These are phyloP conservation scores for Aspergillus neoniger DNA, from an alignment of 2,329 filamentous ascomycete species.

Conservation along the genomic window DNA sequence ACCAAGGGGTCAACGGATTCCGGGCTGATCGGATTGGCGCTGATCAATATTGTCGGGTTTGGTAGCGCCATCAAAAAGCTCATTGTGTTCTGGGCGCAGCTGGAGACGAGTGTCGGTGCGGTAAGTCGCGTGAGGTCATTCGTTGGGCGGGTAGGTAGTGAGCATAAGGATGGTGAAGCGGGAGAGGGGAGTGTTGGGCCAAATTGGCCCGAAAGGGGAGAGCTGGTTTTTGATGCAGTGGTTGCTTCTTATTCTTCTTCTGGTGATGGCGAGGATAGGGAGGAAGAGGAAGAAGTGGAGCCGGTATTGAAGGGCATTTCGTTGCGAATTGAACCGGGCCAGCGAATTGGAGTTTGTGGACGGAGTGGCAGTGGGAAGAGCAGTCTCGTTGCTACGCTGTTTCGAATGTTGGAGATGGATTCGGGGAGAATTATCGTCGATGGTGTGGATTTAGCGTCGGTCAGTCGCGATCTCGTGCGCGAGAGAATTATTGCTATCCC, in stretches of 20 bases:
- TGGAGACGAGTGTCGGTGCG: constrained; percentile 59
- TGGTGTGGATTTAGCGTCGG: constrained; percentile 23
- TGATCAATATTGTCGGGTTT: constrained; percentile 51
- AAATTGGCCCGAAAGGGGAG: constrained; percentile 28
- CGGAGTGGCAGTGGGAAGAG: neutral
- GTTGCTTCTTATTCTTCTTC: neutral
- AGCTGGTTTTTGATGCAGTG: constrained; percentile 19
- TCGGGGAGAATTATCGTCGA: constrained; percentile 29
- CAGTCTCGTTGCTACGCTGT: constrained; percentile 17
- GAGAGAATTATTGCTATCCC: constrained; percentile 24
- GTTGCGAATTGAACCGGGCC: neutral
- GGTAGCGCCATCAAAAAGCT: constrained; percentile 48
- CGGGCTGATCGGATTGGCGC: constrained; percentile 49
- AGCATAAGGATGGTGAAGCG: neutral
- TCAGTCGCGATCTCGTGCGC: constrained; percentile 21
- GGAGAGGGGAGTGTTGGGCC: neutral
- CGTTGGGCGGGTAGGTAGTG: constrained; percentile 38
- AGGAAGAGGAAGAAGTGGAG: neutral
- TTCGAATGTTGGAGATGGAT: constrained; percentile 35
- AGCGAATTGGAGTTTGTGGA: neutral
- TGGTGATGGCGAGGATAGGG: constrained; percentile 19
- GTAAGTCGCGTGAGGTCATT: constrained; percentile 57
- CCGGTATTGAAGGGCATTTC: neutral
- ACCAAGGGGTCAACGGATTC: constrained; percentile 37
- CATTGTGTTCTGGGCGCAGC: constrained; percentile 53